Conservation (phyloP, 2,329 filamentous ascomycete genomes). For the Ophiostoma tasmaniense region DNA sequence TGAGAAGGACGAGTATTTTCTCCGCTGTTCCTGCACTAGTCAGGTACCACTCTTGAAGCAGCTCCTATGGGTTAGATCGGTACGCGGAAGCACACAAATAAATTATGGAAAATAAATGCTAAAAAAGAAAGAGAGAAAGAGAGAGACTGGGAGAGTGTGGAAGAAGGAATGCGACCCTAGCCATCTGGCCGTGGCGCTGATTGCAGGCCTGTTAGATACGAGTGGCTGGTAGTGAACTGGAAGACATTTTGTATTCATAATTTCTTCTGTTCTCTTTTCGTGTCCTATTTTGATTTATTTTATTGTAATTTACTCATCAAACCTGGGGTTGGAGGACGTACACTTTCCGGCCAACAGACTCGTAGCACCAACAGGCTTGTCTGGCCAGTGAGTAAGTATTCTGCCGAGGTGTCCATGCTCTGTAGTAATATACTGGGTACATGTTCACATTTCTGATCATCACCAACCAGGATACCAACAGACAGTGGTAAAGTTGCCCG, state of each 20-base stretch:
- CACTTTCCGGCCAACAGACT: background rate
- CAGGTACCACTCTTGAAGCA: conserved; percentile 5
- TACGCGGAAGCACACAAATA: no score
- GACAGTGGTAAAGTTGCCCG: background rate
- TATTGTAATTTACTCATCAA: background rate
- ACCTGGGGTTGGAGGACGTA: no score
- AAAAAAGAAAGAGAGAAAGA: no score
- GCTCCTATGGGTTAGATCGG: background rate
- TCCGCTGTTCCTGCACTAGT: conserved; percentile 18
- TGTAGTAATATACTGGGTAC: background rate
- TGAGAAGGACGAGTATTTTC: background rate
- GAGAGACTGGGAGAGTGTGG: no score
- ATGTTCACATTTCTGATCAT: background rate
- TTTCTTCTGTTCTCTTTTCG: background rate
- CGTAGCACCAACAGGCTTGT: background rate
- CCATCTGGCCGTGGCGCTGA: background rate
- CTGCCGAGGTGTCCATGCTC: background rate
- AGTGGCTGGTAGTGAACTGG: background rate
- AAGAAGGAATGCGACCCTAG: conserved; percentile 3
- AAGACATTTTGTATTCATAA: background rate
- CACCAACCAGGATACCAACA: background rate
- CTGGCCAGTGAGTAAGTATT: no score
- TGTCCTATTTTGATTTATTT: background rate
- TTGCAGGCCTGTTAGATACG: background rate
- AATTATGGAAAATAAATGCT: no score